phyloP scores from a whole-genome alignment of 2,329 filamentous ascomycete genomes.

The Sclerotiophoma versabilis region DNA sequence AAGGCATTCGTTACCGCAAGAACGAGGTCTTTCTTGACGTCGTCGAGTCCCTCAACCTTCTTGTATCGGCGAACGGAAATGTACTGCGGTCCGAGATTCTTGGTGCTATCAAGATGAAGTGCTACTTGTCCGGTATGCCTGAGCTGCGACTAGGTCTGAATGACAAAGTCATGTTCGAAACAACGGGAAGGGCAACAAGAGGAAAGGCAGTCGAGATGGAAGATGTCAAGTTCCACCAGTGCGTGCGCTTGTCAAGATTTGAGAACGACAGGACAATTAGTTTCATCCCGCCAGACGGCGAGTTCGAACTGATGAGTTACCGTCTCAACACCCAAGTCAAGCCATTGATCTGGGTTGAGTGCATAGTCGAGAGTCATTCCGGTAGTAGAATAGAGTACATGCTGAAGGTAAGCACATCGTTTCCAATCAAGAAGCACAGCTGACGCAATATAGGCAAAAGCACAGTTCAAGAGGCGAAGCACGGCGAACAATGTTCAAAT shows the following conservation, averaged over 20 bases:
- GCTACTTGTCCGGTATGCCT: slow-evolving; percentile 97
- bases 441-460: slow-evolving; percentile 68
- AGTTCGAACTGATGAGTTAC: slow-evolving; percentile 99
- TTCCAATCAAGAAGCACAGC: background rate
- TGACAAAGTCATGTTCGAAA: slow-evolving; percentile 99
- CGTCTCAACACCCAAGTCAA: slow-evolving; percentile 98
- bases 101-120: slow-evolving; percentile 99
- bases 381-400: slow-evolving; percentile 98
- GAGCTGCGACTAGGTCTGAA: slow-evolving; percentile 93
- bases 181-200: slow-evolving; percentile 88
- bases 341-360: slow-evolving; percentile 98
- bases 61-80: slow-evolving; percentile 93
- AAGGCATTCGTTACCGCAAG: slow-evolving; percentile 97
- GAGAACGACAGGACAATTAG: slow-evolving; percentile 99
- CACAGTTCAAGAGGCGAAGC: slow-evolving; percentile 96
- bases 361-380: slow-evolving; percentile 93
- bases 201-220: slow-evolving; percentile 99
- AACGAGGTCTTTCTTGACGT: slow-evolving; percentile 99
- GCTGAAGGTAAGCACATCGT: slow-evolving; percentile 71
- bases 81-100: slow-evolving; percentile 95
- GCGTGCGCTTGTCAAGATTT: slow-evolving; percentile 91
- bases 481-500: slow-evolving; percentile 99
- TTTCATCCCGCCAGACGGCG: slow-evolving; percentile 97
- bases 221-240: slow-evolving; percentile 99
- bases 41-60: slow-evolving; percentile 92